Conservation (phyloP, 2,329 filamentous ascomycete genomes). For the Colletotrichum sp. region DNA sequence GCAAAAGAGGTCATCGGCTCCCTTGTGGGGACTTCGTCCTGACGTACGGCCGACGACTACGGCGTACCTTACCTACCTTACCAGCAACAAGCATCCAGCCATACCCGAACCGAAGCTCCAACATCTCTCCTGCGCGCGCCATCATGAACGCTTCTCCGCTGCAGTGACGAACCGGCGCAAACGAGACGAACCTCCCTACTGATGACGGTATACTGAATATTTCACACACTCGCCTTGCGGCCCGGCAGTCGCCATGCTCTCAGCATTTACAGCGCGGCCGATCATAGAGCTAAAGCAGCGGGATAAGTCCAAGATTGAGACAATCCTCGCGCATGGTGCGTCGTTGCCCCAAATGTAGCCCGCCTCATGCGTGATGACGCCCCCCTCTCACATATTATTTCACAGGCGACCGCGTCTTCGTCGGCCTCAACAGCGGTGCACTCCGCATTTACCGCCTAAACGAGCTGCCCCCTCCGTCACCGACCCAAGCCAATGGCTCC, state of each 20-base stretch:
- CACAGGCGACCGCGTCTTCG: slow-evolving; percentile 84
- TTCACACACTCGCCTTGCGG: slow-evolving; percentile 29
- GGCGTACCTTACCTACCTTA: slow-evolving; percentile 7
- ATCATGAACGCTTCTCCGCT: slow-evolving; percentile 11
- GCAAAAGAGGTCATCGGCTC: slow-evolving; percentile 17
- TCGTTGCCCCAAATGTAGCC: slow-evolving; percentile 13
- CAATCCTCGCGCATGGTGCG: slow-evolving; percentile 86
- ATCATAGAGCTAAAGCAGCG: slow-evolving; percentile 96
- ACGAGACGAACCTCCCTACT: neutral
- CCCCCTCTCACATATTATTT: slow-evolving; percentile 1
- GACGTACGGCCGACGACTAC: slow-evolving; percentile 8
- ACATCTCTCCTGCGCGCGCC: neutral
- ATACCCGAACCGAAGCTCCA: slow-evolving; percentile 11
- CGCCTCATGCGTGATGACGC: neutral
- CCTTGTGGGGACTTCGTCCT: slow-evolving; percentile 15
- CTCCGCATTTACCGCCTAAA: slow-evolving; percentile 93
- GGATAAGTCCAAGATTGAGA: slow-evolving; percentile 98
- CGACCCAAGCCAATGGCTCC: slow-evolving; percentile 45
- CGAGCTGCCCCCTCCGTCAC: slow-evolving; percentile 51
- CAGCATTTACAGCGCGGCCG: slow-evolving; percentile 93
- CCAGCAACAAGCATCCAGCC: slow-evolving; percentile 2
- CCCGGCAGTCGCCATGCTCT: slow-evolving; percentile 77
- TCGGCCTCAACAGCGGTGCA: slow-evolving; percentile 88
- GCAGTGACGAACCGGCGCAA: neutral
- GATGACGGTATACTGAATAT: slow-evolving; percentile 8